These are phyloP conservation scores for Colletotrichum sp. DNA, from an alignment of 2,329 filamentous ascomycete genomes.

Conservation along the genomic window DNA sequence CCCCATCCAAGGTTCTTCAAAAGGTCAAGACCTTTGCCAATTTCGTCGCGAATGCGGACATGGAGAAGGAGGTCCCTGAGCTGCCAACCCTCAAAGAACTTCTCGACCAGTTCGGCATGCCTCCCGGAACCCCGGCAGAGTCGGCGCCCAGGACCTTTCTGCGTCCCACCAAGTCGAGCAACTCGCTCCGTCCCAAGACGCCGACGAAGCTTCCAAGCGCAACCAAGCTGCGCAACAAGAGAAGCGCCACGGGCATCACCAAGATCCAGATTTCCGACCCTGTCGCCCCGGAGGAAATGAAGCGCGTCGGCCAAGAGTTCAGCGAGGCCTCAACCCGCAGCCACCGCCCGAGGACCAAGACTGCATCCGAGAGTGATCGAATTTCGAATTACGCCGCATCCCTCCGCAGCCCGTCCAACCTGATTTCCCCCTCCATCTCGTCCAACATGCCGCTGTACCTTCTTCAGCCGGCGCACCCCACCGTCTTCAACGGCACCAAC, in stretches of 20 bases:
- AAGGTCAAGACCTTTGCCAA: conserved; percentile 21
- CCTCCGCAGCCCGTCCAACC: conserved; percentile 3
- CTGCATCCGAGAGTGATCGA: background rate
- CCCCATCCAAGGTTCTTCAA: conserved; percentile 9
- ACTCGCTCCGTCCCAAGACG: conserved; percentile 2
- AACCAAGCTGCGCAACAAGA: conserved; percentile 16
- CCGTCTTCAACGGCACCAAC: conserved; percentile 6
- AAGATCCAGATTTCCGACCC: conserved; percentile 18
- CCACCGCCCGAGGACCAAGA: background rate
- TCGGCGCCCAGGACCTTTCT: background rate
- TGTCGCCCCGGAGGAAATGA: conserved; percentile 7
- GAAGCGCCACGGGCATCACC: conserved; percentile 4
- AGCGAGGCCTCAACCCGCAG: background rate
- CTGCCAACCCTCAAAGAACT: conserved; percentile 6
- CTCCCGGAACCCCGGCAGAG: background rate
- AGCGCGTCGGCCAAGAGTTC: background rate
- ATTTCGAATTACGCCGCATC: background rate
- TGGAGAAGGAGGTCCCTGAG: conserved; percentile 7
- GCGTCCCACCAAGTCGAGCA: conserved; percentile 6
- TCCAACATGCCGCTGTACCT: conserved; percentile 11
- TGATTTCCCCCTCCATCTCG: background rate
- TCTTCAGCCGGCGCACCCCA: conserved; percentile 12
- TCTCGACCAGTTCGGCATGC: conserved; percentile 11
- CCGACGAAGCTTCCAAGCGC: background rate
- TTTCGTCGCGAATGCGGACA: background rate